Evolutionary conservation across 2,329 filamentous ascomycete species (phyloP), one percentile per base, ranked within the genome.

Genomic region (Colletotrichum cuscutae): DNA sequence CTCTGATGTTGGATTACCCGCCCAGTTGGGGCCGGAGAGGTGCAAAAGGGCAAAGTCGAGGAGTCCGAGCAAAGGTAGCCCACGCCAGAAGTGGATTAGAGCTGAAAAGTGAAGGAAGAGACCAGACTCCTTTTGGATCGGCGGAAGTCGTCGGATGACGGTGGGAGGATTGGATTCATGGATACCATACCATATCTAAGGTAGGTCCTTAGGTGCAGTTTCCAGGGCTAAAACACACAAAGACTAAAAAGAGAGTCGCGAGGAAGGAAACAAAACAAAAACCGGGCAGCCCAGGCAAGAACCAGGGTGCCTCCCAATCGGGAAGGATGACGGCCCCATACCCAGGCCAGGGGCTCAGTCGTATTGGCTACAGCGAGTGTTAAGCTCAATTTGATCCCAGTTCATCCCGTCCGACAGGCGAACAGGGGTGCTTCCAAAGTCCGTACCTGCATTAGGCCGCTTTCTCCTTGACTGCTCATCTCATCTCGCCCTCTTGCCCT

Each of bases 381-480:
- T 64, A 72, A 69, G 70, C 70, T 72, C 46, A 56, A 15, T 42
- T 42, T 24, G 30, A 53, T 60, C 65, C 53, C 58, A 65, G 42
- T 42, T 28, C 49, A 53, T 64, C 65, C 53, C 58, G 69, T 58
- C 65, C n/a, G 46, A 24, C 32, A 54, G 49, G 66, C 35, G 35
- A 68, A 49, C 32, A 26, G 22, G 22, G 37, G 19, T 11, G 4
- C 11, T n/a, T 13, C 35, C 30, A 67, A 53, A 53, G 65, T 37
- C n/a, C 12, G 70, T 70, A 65, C 70, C 66, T 72, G 70, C 70
- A 64, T 69, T 72, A 69, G 68, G 19, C 57, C 26, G 8, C 19
- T 42, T 32, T 54, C 26, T 42, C 56, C 30, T 59, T 26, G 30
- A 65, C 67, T 58, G 37, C 26, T 42, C 65, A 57, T 28, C 28